Percentiles rank a stretch among this genome's conserved stretches.
Conservation (phyloP, 495 filamentous ascomycete genomes). For the Neurospora discreta region DNA sequence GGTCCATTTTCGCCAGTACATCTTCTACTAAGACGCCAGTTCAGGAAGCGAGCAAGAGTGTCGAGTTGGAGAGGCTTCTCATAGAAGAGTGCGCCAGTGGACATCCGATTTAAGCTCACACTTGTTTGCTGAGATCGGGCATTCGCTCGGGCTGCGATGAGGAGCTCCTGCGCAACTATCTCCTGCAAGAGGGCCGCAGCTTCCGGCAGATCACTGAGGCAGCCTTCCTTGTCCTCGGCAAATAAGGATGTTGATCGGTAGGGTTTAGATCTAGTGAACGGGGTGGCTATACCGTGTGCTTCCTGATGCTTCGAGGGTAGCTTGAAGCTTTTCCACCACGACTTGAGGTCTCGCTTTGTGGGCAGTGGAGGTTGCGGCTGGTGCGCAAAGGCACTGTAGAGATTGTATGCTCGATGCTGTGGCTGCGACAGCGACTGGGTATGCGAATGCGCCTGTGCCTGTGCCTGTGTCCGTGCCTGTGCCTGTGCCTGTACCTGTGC, state of each 20-base stretch:
- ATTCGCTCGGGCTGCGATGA: slow-evolving; percentile 1
- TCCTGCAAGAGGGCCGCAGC: slow-evolving; percentile 7
- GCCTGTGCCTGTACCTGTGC: background rate
- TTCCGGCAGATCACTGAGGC: slow-evolving; percentile 7
- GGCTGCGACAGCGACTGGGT: slow-evolving; percentile 2
- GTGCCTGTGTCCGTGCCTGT: background rate
- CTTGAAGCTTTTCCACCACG: slow-evolving; percentile 90
- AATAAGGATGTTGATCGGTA: slow-evolving; percentile 8
- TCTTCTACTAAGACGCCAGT: slow-evolving; percentile 6
- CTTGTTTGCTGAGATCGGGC: slow-evolving; percentile 17
- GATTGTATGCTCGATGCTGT: background rate
- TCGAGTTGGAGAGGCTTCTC: slow-evolving; percentile 10
- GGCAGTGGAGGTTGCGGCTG: slow-evolving; percentile 25
- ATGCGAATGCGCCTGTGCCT: slow-evolving; percentile 2
- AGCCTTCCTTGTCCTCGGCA: slow-evolving; percentile 13
- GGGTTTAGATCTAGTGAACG: slow-evolving; percentile 8
- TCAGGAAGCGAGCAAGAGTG: slow-evolving; percentile 10
- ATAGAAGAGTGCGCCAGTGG: slow-evolving; percentile 1
- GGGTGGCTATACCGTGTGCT: slow-evolving; percentile 51
- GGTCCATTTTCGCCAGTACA: slow-evolving; percentile 1
- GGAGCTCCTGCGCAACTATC: slow-evolving; percentile 6
- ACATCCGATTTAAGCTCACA: slow-evolving; percentile 16
- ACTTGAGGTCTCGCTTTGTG: slow-evolving; percentile 69
- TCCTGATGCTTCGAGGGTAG: slow-evolving; percentile 63
- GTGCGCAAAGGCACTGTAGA: slow-evolving; percentile 2